These are phyloP conservation scores for Botryotinia calthae DNA, from an alignment of 2,329 filamentous ascomycete genomes.

Conservation along the genomic window DNA sequence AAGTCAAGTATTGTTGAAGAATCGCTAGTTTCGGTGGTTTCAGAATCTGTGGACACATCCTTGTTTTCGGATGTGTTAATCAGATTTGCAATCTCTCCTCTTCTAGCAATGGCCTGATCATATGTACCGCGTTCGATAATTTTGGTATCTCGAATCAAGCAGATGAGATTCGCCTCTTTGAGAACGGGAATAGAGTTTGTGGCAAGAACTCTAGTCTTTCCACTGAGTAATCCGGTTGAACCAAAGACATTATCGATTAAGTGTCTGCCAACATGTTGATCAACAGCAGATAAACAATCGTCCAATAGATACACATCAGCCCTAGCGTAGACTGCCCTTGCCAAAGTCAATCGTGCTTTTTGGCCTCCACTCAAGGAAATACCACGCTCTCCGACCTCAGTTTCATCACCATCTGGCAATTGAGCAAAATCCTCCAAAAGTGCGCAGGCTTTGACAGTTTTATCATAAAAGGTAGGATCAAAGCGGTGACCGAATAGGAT, in stretches of 20 bases:
- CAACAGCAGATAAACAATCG: slow-evolving; percentile 93
- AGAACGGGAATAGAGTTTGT: slow-evolving; percentile 94
- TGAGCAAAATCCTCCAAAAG: slow-evolving; percentile 86
- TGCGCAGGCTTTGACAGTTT: slow-evolving; percentile 88
- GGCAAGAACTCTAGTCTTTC: slow-evolving; percentile 88
- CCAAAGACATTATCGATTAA: slow-evolving; percentile 94
- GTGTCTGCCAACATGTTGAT: slow-evolving; percentile 93
- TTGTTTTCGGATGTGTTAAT: slow-evolving; percentile 71
- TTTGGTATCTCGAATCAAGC: slow-evolving; percentile 76
- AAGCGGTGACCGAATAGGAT: slow-evolving; percentile 94
- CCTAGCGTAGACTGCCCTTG: slow-evolving; percentile 90
- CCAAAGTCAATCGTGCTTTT: slow-evolving; percentile 88
- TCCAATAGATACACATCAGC: slow-evolving; percentile 96
- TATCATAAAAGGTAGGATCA: slow-evolving; percentile 91
- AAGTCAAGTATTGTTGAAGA: slow-evolving; percentile 53
- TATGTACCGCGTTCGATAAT: slow-evolving; percentile 89
- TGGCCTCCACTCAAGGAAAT: slow-evolving; percentile 96
- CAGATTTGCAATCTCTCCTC: slow-evolving; percentile 81
- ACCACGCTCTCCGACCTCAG: slow-evolving; percentile 91
- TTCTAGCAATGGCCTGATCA: slow-evolving; percentile 87
- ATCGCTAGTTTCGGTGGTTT: slow-evolving; percentile 49
- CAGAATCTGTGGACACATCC: slow-evolving; percentile 45
- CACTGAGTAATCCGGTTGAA: slow-evolving; percentile 72
- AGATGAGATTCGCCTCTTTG: slow-evolving; percentile 84
- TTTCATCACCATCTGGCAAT: slow-evolving; percentile 93